Percentiles rank a stretch among this genome's conserved stretches.
Evolutionary conservation across 2,329 filamentous ascomycete genomes (phyloP).

Genomic region (Coniochaeta sp.): DNA sequence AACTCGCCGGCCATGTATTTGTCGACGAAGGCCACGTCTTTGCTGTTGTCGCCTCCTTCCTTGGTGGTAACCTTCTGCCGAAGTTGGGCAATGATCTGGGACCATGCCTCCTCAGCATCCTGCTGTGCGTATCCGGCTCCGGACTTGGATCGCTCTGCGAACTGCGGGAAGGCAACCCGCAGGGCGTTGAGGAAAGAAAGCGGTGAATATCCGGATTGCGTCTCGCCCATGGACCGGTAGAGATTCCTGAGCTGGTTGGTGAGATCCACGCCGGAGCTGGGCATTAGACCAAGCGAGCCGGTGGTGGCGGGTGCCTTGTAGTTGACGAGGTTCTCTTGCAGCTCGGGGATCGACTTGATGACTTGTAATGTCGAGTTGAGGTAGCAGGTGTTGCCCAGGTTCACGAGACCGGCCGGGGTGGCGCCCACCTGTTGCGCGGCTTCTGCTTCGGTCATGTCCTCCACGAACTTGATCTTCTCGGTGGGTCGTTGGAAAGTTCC

Average conservation of each 20-base stretch:
- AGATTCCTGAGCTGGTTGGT: slow-evolving; percentile 72
- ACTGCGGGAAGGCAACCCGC: slow-evolving; percentile 78
- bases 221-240: slow-evolving; percentile 84
- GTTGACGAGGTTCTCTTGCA: slow-evolving; percentile 68
- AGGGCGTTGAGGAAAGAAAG: slow-evolving; percentile 76
- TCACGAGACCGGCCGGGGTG: slow-evolving; percentile 80
- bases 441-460: slow-evolving; percentile 97
- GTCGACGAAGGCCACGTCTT: slow-evolving; percentile 70
- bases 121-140: slow-evolving; percentile 90
- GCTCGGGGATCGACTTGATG: slow-evolving; percentile 79
- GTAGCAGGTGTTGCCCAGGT: slow-evolving; percentile 97
- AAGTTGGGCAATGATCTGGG: slow-evolving; percentile 82
- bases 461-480: slow-evolving; percentile 78
- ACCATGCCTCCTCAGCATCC: slow-evolving; percentile 97
- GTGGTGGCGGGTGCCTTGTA: slow-evolving; percentile 45
- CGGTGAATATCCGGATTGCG: slow-evolving; percentile 80
- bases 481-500: slow-evolving; percentile 63
- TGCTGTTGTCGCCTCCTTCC: slow-evolving; percentile 34
- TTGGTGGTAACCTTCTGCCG: slow-evolving; percentile 68
- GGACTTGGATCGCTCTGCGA: slow-evolving; percentile 79
- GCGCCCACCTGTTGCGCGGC: slow-evolving; percentile 75
- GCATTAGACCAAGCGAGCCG: slow-evolving; percentile 6
- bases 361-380: slow-evolving; percentile 96
- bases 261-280: slow-evolving; percentile 59
- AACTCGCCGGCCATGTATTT: slow-evolving; percentile 85